These are phyloP conservation scores for Aspergillus incahuasiensis DNA, from an alignment of 495 filamentous ascomycete species.

Conservation along the genomic window DNA sequence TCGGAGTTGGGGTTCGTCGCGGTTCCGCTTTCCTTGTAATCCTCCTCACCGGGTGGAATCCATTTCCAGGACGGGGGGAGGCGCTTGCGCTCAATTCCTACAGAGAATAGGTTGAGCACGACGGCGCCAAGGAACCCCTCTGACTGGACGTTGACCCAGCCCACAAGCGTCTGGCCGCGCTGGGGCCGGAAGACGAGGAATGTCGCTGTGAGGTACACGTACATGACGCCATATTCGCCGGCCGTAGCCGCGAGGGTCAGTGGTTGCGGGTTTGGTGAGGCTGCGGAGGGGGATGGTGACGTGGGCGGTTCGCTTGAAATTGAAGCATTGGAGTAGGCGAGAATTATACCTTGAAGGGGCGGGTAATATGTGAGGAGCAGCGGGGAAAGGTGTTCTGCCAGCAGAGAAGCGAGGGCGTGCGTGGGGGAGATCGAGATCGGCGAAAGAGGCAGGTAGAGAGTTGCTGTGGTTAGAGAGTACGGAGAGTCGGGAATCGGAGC, in stretches of 20 bases:
- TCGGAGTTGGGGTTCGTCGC: slow-evolving; percentile 4
- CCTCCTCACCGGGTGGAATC: slow-evolving; percentile 42
- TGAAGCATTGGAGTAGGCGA: slow-evolving; percentile 62
- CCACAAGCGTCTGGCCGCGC: slow-evolving; percentile 55
- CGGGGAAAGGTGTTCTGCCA: slow-evolving; percentile 72
- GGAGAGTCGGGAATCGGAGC: slow-evolving; percentile 39
- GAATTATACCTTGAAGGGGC: slow-evolving; percentile 62
- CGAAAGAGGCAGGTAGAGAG: slow-evolving; percentile 66
- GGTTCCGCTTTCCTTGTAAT: slow-evolving; percentile 8
- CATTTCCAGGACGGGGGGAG: slow-evolving; percentile 67
- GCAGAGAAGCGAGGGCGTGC: slow-evolving; percentile 59
- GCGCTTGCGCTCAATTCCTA: slow-evolving; percentile 60
- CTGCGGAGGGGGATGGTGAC: slow-evolving; percentile 22
- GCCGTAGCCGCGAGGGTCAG: slow-evolving; percentile 50
- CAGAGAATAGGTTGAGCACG: slow-evolving; percentile 71
- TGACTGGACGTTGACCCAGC: slow-evolving; percentile 67
- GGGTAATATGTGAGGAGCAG: slow-evolving; percentile 71
- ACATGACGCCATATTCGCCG: slow-evolving; percentile 64
- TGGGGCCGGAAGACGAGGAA: slow-evolving; percentile 66
- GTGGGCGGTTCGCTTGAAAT: slow-evolving; percentile 38
- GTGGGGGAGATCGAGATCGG: slow-evolving; percentile 62
- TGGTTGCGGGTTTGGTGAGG: slow-evolving; percentile 31
- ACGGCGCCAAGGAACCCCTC: slow-evolving; percentile 66
- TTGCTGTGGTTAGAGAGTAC: slow-evolving; percentile 57
- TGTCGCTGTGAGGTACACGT: slow-evolving; percentile 67